Base-by-base conservation (phyloP, 768 basidiomycete species). In the Termitomyces sp. region DNA sequence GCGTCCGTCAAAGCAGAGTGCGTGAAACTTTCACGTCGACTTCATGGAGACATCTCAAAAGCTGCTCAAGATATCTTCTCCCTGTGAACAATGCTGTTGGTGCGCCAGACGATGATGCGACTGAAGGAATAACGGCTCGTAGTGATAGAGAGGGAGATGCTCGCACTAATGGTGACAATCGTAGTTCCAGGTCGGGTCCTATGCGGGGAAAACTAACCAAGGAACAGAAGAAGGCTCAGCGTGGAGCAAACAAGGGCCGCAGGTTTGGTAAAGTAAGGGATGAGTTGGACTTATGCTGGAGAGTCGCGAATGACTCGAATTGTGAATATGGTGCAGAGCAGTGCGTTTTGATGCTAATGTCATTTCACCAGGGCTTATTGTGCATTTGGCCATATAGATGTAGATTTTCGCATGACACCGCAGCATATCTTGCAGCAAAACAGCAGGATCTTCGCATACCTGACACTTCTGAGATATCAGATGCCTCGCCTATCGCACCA, bases 161-260 rank as follows among this genome's bases (percentile, higher is more conserved):
- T 39, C 37, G 37, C 37, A n/a, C n/a, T n/a, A n/a, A n/a, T n/a
- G 61, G 60, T 15, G 42, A 62, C 18, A 29, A 16, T 56, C 62
- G 65, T 6, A 69, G 69, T 39, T 18, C 58, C 8, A 51, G 66
- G 57, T 60, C 62, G 10, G 63, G 72, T 39, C 67, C 70, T 22
- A 60, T 68, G 36, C 66, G 72, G 51, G 70, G 64, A n/a, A 73
- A 70, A 62, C 66, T 78, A 55, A 80, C 78, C 12, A 86, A 83
- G 66, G 84, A 86, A 61, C 81, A 86, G 67, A 87, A 83, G 69
- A 90, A 90, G 70, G 83, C 86, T 12, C 80, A 84, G 59, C 76
- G 82, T 33, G 94, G 94, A 2, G 84, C 86, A 58, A 97, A 96
- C 70, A 95, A 93, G 68, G 87, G 84, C 13, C 72, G 95, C 42